Evolutionary conservation across 1,284 basidiomycete species (phyloP).

Genomic region (Trametes polyzona): DNA sequence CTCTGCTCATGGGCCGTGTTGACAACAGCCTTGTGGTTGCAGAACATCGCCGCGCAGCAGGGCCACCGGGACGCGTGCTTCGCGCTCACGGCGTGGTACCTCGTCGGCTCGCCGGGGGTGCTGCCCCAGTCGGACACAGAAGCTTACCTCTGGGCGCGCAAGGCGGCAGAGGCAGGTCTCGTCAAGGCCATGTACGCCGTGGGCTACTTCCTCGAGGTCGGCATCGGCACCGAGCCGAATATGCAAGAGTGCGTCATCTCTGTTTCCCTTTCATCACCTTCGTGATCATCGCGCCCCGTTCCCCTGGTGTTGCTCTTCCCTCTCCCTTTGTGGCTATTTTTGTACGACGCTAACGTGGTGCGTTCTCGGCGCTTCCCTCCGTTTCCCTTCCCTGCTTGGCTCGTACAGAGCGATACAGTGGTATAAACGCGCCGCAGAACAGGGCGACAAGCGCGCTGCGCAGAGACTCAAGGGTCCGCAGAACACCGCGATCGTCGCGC

Average conservation of each 20-base stretch:
- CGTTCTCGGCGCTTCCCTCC: background rate
- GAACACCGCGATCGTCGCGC: conserved; percentile 54
- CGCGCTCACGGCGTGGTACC: conserved; percentile 98
- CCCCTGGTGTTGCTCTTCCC: background rate
- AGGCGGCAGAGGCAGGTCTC: conserved; percentile 87
- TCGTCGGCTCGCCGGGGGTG: conserved; percentile 97
- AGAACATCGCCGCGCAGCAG: conserved; percentile 99
- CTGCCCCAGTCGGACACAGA: conserved; percentile 98
- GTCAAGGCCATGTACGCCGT: conserved; percentile 96
- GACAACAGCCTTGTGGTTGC: conserved; percentile 15
- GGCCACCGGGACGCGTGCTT: conserved; percentile 97
- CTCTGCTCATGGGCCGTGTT: conserved; percentile 6
- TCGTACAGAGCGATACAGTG: conserved; percentile 69
- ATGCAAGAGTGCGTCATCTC: conserved; percentile 64
- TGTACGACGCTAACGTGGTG: conserved; percentile 3
- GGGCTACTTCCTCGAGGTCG: conserved; percentile 96
- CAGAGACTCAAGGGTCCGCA: conserved; percentile 81
- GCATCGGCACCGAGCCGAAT: conserved; percentile 79
- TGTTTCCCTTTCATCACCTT: too few species aligned
- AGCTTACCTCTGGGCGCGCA: conserved; percentile 93
- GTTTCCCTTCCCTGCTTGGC: conserved; percentile 1
- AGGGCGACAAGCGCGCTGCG: conserved; percentile 91
- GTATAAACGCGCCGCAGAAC: conserved; percentile 92
- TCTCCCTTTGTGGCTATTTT: background rate
- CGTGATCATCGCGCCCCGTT: background rate